phyloP scores from a whole-genome alignment of 2,329 filamentous ascomycete species.

The Colletotrichum somersetense region DNA sequence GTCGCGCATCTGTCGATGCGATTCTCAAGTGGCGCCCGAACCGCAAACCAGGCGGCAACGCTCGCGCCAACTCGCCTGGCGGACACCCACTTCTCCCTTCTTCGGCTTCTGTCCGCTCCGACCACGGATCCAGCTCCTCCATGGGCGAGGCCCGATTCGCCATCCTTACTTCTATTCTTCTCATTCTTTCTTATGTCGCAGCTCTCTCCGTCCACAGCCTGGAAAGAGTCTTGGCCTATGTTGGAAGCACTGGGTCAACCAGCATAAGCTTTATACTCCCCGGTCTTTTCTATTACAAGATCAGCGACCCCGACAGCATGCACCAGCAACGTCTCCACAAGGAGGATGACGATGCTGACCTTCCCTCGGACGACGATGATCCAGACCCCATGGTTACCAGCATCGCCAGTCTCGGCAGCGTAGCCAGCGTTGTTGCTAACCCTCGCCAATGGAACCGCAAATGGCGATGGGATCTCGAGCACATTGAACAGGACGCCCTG shows the following conservation, averaged over 20 bases:
- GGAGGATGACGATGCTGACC: constrained; percentile 87
- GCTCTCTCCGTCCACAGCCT: constrained; percentile 92
- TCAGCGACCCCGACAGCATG: constrained; percentile 87
- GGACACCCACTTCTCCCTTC: constrained; percentile 59
- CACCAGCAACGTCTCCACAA: constrained; percentile 90
- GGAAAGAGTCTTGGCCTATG: constrained; percentile 92
- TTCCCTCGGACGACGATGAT: constrained; percentile 61
- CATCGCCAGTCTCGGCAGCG: constrained; percentile 60
- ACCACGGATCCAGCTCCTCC: constrained; percentile 66
- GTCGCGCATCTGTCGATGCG: constrained; percentile 93
- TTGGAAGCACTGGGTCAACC: constrained; percentile 93
- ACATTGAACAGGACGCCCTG: constrained; percentile 74
- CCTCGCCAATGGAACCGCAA: constrained; percentile 64
- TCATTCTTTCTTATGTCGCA: constrained; percentile 86
- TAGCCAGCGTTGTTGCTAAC: constrained; percentile 53
- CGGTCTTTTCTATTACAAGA: constrained; percentile 98
- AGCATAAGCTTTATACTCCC: constrained; percentile 98
- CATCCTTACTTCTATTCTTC: constrained; percentile 85
- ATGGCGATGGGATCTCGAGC: constrained; percentile 71
- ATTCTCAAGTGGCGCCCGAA: constrained; percentile 91
- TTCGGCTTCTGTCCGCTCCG: constrained; percentile 56
- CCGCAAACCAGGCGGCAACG: constrained; percentile 53
- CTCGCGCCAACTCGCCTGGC: constrained; percentile 56
- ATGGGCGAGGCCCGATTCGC: constrained; percentile 94
- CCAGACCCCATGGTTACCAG: constrained; percentile 59